Base-by-base conservation (phyloP, 2,329 filamentous ascomycete species). In the Aspergillus unguis region DNA sequence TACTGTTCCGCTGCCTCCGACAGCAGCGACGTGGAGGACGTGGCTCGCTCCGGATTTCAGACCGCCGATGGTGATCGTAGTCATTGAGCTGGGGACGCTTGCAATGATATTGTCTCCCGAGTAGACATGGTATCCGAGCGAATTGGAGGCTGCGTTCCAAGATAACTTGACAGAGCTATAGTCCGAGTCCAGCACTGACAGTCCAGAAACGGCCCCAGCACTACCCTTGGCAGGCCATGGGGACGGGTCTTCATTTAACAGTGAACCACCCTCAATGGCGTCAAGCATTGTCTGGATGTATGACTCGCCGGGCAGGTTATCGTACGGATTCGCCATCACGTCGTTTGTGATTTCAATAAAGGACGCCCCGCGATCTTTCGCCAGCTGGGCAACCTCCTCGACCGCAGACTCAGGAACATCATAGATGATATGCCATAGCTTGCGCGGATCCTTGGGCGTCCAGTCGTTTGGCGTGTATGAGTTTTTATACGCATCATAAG, bases 391-490 rank as follows among this genome's bases (percentile, higher is more conserved):
- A 1, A 61, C 53, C 10, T 54, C 36, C 8, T 28, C 36, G 28
- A 56, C 43, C 5, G 35, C 35, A 27, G 43, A 47, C 44, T 61
- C 45, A 31, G 65, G 62, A 4, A 67, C 64, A 8, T 57, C 57
- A 52, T 68, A 64, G 27, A 70, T 55, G 23, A 69, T 66, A 43
- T 70, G 65, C 67, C 65, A 70, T 25, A 69, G 53, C 50, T 70
- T 70, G 9, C 62, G 62, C 3, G 59, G 52, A 41, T 70, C 63
- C 7, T 52, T 60, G 10, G 65, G 54, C 29, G 53, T 61, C 65
- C 65, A 70, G 38, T 62, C 52, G 33, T 65, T 66, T 3, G 56
- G 44, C 7, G 44, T 48, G 35, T 60, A 68, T 6, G 46, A 48
- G 32, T 50, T 57, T 2, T 17, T 56, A 43, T 69, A 71, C 0